Evolutionary conservation across 2,329 filamentous ascomycete species (phyloP).

Genomic region (Colletotrichum simmondsii): DNA sequence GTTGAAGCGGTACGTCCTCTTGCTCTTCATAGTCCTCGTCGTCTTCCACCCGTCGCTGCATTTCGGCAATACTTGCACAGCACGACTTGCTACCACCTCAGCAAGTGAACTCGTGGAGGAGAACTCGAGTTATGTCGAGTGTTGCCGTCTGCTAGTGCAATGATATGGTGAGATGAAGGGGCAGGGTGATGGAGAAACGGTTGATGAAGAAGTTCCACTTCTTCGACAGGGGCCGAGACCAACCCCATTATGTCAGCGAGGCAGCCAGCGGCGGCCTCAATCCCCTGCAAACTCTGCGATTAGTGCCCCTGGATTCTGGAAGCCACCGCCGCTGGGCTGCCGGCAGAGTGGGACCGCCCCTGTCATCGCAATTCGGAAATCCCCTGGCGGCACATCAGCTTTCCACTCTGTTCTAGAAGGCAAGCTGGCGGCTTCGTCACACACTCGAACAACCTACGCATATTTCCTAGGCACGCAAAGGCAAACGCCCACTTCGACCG

Average conservation of each 20-base stretch:
- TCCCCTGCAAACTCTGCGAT: constrained; percentile 13
- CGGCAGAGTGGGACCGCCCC: constrained; percentile 17
- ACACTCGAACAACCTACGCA: background rate
- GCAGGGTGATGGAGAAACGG: background rate
- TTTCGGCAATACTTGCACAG: background rate
- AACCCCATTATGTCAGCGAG: background rate
- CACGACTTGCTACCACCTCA: background rate
- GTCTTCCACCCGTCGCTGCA: constrained; percentile 3
- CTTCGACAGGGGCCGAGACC: background rate
- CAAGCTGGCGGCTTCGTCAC: constrained; percentile 14
- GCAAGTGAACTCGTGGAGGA: background rate
- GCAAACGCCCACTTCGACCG: background rate
- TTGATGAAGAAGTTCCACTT: background rate
- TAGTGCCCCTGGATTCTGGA: background rate
- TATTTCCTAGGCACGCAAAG: background rate
- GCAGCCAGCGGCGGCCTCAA: background rate
- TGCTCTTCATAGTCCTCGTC: constrained; percentile 46
- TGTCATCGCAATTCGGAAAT: constrained; percentile 13
- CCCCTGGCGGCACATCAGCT: constrained; percentile 16
- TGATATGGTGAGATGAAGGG: background rate
- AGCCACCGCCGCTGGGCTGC: constrained; percentile 2
- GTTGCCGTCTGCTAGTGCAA: background rate
- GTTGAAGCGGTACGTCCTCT: constrained; percentile 64
- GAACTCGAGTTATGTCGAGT: background rate
- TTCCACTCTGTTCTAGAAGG: constrained; percentile 29